Percentiles rank a stretch among this genome's conserved stretches.
These are phyloP conservation scores for Solanum raphanifolium DNA, from an alignment of 257 asterid genomes.

Conservation along the genomic window DNA sequence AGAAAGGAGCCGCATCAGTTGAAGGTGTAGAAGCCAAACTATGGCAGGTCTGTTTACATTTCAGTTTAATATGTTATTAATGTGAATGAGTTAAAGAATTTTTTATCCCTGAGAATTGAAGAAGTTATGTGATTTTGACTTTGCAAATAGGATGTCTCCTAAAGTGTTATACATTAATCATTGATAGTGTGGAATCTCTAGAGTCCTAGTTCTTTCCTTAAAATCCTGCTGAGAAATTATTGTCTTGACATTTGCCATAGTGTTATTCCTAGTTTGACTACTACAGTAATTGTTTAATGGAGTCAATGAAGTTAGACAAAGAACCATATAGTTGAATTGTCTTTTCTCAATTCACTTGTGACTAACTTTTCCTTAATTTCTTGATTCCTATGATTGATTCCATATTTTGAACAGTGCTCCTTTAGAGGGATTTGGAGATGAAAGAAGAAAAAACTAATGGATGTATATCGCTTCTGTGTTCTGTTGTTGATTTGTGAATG, in stretches of 20 bases:
- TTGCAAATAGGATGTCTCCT: neutral
- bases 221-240: neutral
- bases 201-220: neutral
- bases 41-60: slow-evolving; percentile 37
- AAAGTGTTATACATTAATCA: neutral
- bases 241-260: neutral
- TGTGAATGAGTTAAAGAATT: neutral
- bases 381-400: neutral
- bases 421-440: neutral
- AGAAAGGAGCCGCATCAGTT: slow-evolving; percentile 56
- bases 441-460: neutral
- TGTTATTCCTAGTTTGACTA: neutral
- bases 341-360: neutral
- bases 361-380: neutral
- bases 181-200: neutral
- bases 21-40: slow-evolving; percentile 58
- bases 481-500: neutral
- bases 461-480: neutral
- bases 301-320: neutral
- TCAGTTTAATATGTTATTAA: neutral
- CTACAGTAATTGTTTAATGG: neutral
- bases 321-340: neutral
- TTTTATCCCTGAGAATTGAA: neutral
- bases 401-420: neutral
- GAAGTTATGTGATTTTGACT: neutral